Base-by-base conservation (phyloP, 345 rosid species). In the Punica granatum region DNA sequence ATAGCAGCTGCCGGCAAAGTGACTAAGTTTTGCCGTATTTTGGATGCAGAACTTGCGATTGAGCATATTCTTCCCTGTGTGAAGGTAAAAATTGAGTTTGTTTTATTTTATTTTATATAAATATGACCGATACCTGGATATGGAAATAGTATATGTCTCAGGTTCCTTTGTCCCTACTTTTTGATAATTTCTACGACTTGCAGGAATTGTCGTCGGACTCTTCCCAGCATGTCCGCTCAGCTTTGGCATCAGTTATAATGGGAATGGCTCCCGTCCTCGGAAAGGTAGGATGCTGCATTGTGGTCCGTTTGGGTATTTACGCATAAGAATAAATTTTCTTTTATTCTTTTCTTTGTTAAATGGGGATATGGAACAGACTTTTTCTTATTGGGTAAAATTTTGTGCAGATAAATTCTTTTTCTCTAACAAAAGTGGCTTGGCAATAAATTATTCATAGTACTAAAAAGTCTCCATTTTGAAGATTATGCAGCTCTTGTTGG, bases 1-100 rank as follows among this genome's bases (percentile, higher is more conserved):
- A 93, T 90, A 75, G 98, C 98, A 60, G 97, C 98, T 77, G 98
- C 97, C 54, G 97, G 94, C 23, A 90, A 90, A 87, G 94, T 89
- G 37, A 90, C 98, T 3, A 93, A 90, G 75, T 93, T 93, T 74
- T 90, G 92, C 78, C 85, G 88, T 72, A 90, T 90, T 71, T 78
- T 93, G 75, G 89, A 72, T 69, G 92, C 97, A 33, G 96, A 93
- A 77, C 92, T 90, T 64, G 84, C 97, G 46, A 81, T 85, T 69
- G 94, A 84, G 65, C 85, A 88, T 58, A 85, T 93, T 72, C 94
- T 93, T 74, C 97, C 97, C 32, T 89, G 92, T 63, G 94, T 93
- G 64, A 89, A 93, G 90, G 98, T 93, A 81, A 44, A 6, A 31
- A 63, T 53, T 1, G 34, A n/a, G 33, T 2, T 28, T 26, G 26